A percentile compares a stretch with the other conserved stretches of the same genome.
phyloP scores from a whole-genome alignment of 306 rosid genomes.

The Urtica urens region DNA sequence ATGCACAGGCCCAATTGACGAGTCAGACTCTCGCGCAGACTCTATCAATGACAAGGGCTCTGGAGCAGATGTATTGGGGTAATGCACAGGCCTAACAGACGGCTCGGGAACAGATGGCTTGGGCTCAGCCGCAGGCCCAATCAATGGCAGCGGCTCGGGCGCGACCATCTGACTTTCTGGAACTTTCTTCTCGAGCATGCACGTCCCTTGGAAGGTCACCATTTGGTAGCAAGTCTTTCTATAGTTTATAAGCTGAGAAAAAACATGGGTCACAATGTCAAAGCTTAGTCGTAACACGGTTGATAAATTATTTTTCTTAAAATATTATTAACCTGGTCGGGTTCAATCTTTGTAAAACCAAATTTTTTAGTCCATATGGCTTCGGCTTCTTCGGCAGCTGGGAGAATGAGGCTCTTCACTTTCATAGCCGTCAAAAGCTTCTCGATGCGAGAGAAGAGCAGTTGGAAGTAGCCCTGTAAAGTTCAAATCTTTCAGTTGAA shows the following conservation, averaged over 20 bases:
- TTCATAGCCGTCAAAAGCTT: slow-evolving; percentile 64
- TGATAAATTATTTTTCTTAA: not conserved
- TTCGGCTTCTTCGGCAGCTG: slow-evolving; percentile 91
- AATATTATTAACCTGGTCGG: slow-evolving; percentile 47
- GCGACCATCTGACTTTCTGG: slow-evolving; percentile 48
- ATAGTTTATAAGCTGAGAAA: slow-evolving; percentile 65
- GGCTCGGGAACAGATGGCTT: slow-evolving; percentile 12
- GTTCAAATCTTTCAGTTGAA: not conserved
- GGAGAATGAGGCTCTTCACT: slow-evolving; percentile 72
- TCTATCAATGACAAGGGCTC: no score
- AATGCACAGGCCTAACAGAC: slow-evolving; percentile 18
- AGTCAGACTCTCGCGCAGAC: no score
- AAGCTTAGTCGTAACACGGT: slow-evolving; percentile 1
- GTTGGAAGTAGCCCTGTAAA: slow-evolving; percentile 88
- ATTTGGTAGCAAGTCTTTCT: slow-evolving; percentile 67
- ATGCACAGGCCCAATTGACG: no score
- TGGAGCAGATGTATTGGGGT: slow-evolving; percentile 4
- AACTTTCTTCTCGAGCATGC: slow-evolving; percentile 74
- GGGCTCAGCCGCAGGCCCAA: not conserved
- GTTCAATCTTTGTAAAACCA: slow-evolving; percentile 62
- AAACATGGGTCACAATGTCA: no score
- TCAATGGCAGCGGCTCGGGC: slow-evolving; percentile 12
- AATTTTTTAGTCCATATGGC: slow-evolving; percentile 84
- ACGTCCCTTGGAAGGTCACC: slow-evolving; percentile 81
- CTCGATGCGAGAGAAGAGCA: slow-evolving; percentile 79